Evolutionary conservation across 1,284 basidiomycete genomes (phyloP).

Genomic region (Sporisorium iseilematis-ciliati): DNA sequence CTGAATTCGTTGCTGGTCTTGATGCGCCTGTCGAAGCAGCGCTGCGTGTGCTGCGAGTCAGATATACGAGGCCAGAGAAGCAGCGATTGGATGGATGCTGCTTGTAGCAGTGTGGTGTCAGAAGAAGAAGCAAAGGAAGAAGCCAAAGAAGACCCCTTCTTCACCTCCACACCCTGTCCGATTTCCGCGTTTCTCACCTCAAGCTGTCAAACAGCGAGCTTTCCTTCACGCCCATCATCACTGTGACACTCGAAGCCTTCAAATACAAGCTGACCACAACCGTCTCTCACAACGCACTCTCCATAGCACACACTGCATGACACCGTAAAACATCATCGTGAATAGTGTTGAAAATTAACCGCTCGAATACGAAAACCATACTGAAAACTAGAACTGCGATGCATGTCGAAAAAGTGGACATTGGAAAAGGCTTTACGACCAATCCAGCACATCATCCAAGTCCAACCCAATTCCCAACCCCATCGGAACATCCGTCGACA

Average conservation of each 20-base stretch:
- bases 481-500: slow-evolving; percentile 45
- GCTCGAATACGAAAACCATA: neutral
- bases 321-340: no score
- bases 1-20: neutral
- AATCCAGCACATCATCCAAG: slow-evolving; percentile 53
- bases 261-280: no score
- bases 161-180: slow-evolving; percentile 23
- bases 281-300: no score
- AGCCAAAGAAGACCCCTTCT: neutral
- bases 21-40: neutral
- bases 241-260: no score
- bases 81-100: neutral
- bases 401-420: neutral
- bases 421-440: slow-evolving; percentile 19
- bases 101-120: neutral
- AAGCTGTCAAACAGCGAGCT: neutral
- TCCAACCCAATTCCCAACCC: slow-evolving; percentile 51
- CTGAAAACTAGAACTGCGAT: neutral
- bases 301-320: no score
- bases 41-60: neutral
- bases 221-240: no score
- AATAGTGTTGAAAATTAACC: no score
- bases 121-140: neutral
- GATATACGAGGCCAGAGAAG: no score
- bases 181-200: slow-evolving; percentile 11